A percentile compares a stretch with the other conserved stretches of the same genome.
phyloP scores from a whole-genome alignment of 805 yeast species.

The Wickerhamiella azymoides region DNA sequence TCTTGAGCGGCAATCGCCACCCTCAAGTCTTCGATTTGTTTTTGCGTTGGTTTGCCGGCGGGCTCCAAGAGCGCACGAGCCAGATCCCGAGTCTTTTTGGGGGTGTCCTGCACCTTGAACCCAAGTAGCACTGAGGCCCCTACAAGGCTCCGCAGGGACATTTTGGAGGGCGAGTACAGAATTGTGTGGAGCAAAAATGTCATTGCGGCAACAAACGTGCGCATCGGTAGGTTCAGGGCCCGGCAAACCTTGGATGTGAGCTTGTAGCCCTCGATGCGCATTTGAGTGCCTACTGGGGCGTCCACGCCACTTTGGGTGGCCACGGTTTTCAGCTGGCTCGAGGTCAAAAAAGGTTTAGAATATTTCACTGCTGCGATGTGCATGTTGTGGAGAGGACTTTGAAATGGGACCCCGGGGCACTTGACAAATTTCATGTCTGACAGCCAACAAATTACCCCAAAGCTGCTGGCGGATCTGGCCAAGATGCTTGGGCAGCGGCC shows the following conservation, averaged over 20 bases:
- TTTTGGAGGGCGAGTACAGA: constrained; percentile 30
- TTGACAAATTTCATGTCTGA: not conserved
- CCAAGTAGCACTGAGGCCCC: constrained; percentile 53
- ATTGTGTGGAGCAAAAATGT: constrained; percentile 59
- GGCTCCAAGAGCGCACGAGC: not conserved
- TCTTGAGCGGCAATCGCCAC: constrained; percentile 37
- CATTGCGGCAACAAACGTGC: constrained; percentile 57
- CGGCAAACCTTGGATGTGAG: constrained; percentile 15
- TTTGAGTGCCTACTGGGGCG: constrained; percentile 36
- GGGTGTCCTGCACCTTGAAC: constrained; percentile 69
- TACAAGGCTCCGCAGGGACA: constrained; percentile 1
- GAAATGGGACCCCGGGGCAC: not conserved
- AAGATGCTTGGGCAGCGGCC: constrained; percentile 15
- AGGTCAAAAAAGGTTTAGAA: constrained; percentile 49
- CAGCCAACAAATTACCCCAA: constrained; percentile 1
- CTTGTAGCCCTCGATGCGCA: constrained; percentile 29
- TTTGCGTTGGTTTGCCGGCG: not conserved
- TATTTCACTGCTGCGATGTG: constrained; percentile 5
- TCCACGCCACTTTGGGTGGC: constrained; percentile 37
- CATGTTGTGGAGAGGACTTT: too few relatives aligned
- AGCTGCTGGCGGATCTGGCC: constrained; percentile 9
- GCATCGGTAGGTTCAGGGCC: constrained; percentile 34
- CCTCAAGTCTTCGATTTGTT: constrained; percentile 8
- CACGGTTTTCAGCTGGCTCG: constrained; percentile 37
- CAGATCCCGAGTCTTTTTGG: constrained; percentile 36